Conservation (phyloP, 1,284 basidiomycete genomes). For the Cryptococcus jaspeensis region DNA sequence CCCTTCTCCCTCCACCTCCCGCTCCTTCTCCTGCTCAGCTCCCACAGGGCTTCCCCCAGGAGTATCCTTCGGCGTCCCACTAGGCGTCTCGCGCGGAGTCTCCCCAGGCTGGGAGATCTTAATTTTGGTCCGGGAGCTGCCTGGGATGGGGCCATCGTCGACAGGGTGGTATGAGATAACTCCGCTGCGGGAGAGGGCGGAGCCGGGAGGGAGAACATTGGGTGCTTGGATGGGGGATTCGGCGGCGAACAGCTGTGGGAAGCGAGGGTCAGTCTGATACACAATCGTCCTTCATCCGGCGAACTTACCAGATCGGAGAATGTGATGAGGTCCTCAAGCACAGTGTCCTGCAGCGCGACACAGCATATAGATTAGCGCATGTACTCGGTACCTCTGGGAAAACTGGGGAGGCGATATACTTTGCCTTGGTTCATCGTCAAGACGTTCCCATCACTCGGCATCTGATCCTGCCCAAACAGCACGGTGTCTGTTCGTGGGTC, state of each 20-base stretch:
- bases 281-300: too few relatives aligned
- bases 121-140: constrained; percentile 33
- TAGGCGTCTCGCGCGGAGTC: neutral
- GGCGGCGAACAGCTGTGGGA: constrained; percentile 38
- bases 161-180: constrained; percentile 24
- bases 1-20: too few relatives aligned
- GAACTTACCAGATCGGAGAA: constrained; percentile 55
- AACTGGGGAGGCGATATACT: constrained; percentile 58
- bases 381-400: too few relatives aligned
- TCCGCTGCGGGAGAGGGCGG: constrained; percentile 30
- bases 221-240: constrained; percentile 30
- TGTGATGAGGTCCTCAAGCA: constrained; percentile 83
- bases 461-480: constrained; percentile 85
- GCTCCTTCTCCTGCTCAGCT: too few relatives aligned
- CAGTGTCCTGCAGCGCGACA: constrained; percentile 62
- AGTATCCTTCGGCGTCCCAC: too few relatives aligned
- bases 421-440: constrained; percentile 69
- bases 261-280: too few relatives aligned
- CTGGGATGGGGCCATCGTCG: constrained; percentile 28
- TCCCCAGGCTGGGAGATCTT: constrained; percentile 17
- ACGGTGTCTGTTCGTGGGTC: constrained; percentile 54
- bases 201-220: constrained; percentile 27
- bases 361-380: neutral
- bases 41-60: too few relatives aligned
- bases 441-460: constrained; percentile 70